Base-by-base conservation (phyloP, 176 grass and related monocot species). In the Ampelocalamus luodianensis region DNA sequence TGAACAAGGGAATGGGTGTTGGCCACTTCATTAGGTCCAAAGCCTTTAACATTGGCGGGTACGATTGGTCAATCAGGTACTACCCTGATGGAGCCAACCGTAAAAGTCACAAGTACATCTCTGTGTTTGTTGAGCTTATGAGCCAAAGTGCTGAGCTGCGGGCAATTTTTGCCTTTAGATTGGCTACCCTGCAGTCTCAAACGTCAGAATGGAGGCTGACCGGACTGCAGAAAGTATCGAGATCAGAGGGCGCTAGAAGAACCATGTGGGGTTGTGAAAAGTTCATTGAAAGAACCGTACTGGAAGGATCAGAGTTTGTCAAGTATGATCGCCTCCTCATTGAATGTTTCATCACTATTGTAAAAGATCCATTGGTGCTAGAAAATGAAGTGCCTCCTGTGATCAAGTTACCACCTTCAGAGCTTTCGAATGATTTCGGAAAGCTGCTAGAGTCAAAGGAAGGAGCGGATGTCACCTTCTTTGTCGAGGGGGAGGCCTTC, bases 391-490 rank as follows among this genome's bases (percentile, higher is more conserved):
- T 44, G 9, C 1, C 76, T 9, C n/a, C 56, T 0, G 3, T 2
- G 17, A 43, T 3, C 0, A 15, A n/a, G 14, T 39, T 63, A 10
- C 56, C 56, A 45, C 76, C 38, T 3, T 17, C 74, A 17, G 38
- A 18, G 1, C 7, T 63, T 10, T 44, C 76, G 17, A 62, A 17
- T 17, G 56, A 78, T 27, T 20, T 29, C 1, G 7, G 15, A 24
- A 45, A 63, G 14, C 23, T 45, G 8, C 1, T 78, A 63, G 56
- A 44, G 12, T 78, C 38, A 17, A 44, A 63, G 15, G 10, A 60
- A 61, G 74, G 44, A 37, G 74, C 54, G 14, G 74, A 61, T 60
- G 37, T 61, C 14, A 77, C 74, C 39, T 77, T 61, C 37, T 62
- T 3, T 40, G 55, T 77, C 37, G 40, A 77, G 42, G 56, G 23